Percentiles rank a stretch among this genome's conserved stretches.
Conservation (phyloP, 805 yeast genomes). For the Torulaspora maleeae region DNA sequence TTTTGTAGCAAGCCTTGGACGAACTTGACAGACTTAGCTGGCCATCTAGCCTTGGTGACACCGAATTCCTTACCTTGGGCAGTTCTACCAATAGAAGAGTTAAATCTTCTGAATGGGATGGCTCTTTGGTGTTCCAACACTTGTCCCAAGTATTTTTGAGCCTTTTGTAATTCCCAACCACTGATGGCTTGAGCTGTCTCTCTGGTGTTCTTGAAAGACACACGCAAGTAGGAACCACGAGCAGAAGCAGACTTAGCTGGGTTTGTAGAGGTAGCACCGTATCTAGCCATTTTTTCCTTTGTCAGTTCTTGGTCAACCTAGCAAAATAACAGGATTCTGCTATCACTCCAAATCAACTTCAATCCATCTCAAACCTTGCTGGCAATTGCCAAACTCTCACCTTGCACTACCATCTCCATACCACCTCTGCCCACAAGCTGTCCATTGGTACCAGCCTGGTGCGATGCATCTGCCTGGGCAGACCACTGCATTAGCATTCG, state of each 20-base stretch:
- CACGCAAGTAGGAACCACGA: slow-evolving; percentile 99
- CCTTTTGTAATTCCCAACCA: slow-evolving; percentile 97
- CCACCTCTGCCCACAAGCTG: no score
- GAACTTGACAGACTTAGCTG: slow-evolving; percentile 95
- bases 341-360: neutral
- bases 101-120: slow-evolving; percentile 98
- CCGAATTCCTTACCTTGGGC: slow-evolving; percentile 99
- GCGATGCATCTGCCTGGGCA: no score
- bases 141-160: slow-evolving; percentile 91
- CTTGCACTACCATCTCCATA: slow-evolving; percentile 1
- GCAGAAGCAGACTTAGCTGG: slow-evolving; percentile 99
- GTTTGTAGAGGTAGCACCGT: slow-evolving; percentile 98
- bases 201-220: slow-evolving; percentile 99
- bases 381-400: neutral
- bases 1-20: slow-evolving; percentile 90
- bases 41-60: slow-evolving; percentile 99
- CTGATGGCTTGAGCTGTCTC: slow-evolving; percentile 97
- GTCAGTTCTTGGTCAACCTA: slow-evolving; percentile 15
- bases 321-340: neutral
- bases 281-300: slow-evolving; percentile 79
- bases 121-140: slow-evolving; percentile 99
- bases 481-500: no score
- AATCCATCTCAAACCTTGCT: neutral
- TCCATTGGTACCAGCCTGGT: no score
- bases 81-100: slow-evolving; percentile 96